Base-by-base conservation (phyloP, 768 basidiomycete genomes). In the Xerocomellus chrysenteron region DNA sequence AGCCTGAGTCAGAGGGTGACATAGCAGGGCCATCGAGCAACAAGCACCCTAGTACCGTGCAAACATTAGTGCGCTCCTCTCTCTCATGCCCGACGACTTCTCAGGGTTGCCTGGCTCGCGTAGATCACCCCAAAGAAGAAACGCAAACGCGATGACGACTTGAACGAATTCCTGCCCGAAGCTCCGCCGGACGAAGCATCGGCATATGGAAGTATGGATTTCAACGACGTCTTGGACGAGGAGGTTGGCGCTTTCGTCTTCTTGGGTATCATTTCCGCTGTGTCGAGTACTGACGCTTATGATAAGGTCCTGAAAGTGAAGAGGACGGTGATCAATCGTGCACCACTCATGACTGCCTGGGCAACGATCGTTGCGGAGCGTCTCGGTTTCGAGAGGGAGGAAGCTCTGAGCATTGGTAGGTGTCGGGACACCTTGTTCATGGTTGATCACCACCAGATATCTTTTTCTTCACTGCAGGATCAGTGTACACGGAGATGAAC, bases 331-430 rank as follows among this genome's bases (percentile, higher is more conserved):
- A 80, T 92, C 44, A 98, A 98, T 71, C 86, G 96, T 24, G 95
- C 96, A 1, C 96, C 96, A 0, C 79, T 98, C 44, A 91, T 98
- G 90, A 94, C 87, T 53, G 93, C 90, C 2, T 98, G 96, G 96
- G 85, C 92, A 2, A 89, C 81, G 50, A 73, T 92, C 35, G 91
- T 98, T 28, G 89, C 92, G 4, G 91, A 93, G 63, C 80, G 86
- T 39, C 78, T 97, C 59, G 91, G 94, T 2, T 98, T 98, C 70
- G 81, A 85, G 49, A 78, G 88, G 56, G 86, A 92, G 65, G 96
- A 98, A 74, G 92, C 96, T 2, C 75, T 98, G 40, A 94, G 92
- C 60, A 91, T 98, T 53, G 94, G 94, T 88, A 61, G 33, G 78
- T 63, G n/a, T 40, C 26, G 42, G 28, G n/a, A 54, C 24, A 12